These are phyloP conservation scores for Lycium ferocissimum DNA, from an alignment of 257 asterid species.

Conservation along the genomic window DNA sequence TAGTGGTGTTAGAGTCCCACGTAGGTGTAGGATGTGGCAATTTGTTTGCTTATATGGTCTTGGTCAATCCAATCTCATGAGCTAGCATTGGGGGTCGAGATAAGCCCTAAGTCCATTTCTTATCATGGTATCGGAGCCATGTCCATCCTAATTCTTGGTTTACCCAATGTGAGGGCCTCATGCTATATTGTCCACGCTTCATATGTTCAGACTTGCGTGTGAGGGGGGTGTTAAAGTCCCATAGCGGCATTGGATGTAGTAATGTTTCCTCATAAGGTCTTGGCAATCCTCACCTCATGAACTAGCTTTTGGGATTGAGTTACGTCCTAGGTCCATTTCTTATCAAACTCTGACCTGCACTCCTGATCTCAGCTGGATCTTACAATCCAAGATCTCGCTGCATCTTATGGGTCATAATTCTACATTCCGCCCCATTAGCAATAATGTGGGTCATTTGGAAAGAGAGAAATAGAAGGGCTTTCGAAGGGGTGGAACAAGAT, in stretches of 20 bases:
- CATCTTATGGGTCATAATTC: constrained; percentile 17
- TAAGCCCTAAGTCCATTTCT: neutral
- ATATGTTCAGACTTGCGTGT: neutral
- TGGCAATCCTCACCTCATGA: neutral
- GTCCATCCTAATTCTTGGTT: constrained; percentile 14
- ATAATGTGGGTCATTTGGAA: no score
- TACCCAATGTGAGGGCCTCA: neutral
- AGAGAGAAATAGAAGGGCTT: no score
- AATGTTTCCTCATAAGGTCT: neutral
- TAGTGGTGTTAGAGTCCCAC: neutral
- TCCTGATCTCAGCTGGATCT: constrained; percentile 19
- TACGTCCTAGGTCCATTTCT: neutral
- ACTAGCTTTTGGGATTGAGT: neutral
- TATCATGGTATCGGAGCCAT: neutral
- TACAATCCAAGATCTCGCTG: neutral
- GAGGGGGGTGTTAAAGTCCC: neutral
- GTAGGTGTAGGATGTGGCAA: neutral
- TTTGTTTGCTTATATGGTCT: constrained; percentile 4
- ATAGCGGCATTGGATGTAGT: neutral
- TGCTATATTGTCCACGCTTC: neutral
- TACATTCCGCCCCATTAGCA: neutral
- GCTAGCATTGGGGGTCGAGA: neutral
- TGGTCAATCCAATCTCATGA: neutral
- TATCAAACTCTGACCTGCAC: neutral
- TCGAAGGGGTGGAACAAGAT: no score